A percentile compares a stretch with the other conserved stretches of the same genome.
These are phyloP conservation scores for Colletotrichum shisoi DNA, from an alignment of 2,329 filamentous ascomycete species.

Conservation along the genomic window DNA sequence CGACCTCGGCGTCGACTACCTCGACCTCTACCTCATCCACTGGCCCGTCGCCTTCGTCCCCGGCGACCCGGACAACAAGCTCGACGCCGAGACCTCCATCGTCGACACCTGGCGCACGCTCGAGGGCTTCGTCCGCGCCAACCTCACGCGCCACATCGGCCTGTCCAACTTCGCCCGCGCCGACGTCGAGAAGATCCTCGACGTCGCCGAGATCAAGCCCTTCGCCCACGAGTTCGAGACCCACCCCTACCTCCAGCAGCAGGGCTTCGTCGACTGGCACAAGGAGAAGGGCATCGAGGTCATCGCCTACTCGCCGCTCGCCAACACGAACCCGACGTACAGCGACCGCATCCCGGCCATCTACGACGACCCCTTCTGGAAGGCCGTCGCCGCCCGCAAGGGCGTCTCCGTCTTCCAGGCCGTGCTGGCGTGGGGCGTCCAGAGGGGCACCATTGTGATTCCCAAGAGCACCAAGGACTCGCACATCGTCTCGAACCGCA, in stretches of 20 bases:
- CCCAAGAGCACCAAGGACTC: slow-evolving; percentile 50
- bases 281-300: slow-evolving; percentile 48
- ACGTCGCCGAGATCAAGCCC: slow-evolving; percentile 39
- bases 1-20: slow-evolving; percentile 57
- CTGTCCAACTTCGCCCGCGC: slow-evolving; percentile 64
- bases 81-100: slow-evolving; percentile 46
- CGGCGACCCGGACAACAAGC: slow-evolving; percentile 39
- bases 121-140: slow-evolving; percentile 61
- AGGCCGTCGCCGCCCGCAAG: slow-evolving; percentile 44
- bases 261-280: slow-evolving; percentile 44
- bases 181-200: slow-evolving; percentile 30
- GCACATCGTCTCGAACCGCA: slow-evolving; percentile 55
- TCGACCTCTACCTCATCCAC: slow-evolving; percentile 63
- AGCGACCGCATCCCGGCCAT: slow-evolving; percentile 44
- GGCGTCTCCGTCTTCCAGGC: slow-evolving; percentile 47
- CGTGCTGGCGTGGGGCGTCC: slow-evolving; percentile 49
- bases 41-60: slow-evolving; percentile 51
- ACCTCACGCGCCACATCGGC: slow-evolving; percentile 65
- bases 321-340: slow-evolving; percentile 49
- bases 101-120: slow-evolving; percentile 65
- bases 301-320: slow-evolving; percentile 48
- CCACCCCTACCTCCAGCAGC: slow-evolving; percentile 66
- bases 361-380: slow-evolving; percentile 33
- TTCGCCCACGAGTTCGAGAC: slow-evolving; percentile 50
- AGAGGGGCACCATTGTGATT: slow-evolving; percentile 47